These are phyloP conservation scores for Cucumis cinereus DNA, from an alignment of 306 rosid species.

Conservation along the genomic window DNA sequence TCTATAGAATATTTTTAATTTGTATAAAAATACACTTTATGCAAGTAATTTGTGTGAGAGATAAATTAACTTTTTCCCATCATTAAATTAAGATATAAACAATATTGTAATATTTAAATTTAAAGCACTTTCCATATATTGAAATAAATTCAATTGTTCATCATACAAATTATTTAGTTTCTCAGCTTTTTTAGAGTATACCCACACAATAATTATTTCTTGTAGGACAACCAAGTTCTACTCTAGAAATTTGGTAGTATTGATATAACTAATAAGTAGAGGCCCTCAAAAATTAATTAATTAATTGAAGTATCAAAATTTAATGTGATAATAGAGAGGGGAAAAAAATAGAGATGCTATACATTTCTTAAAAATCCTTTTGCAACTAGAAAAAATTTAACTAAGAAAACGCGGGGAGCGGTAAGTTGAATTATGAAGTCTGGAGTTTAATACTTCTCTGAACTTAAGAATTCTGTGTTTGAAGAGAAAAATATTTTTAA, in stretches of 20 bases:
- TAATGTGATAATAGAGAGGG: background rate
- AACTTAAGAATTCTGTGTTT: no score
- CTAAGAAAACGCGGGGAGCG: no score
- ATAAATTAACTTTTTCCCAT: background rate
- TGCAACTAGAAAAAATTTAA: background rate
- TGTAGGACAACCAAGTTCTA: background rate
- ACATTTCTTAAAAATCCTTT: no score
- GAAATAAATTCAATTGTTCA: background rate
- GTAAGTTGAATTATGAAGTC: no score
- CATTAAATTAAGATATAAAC: background rate
- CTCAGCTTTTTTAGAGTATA: background rate
- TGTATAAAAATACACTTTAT: no score
- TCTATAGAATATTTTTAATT: no score
- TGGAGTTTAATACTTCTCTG: no score
- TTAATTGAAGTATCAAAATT: background rate
- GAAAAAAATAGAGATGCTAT: background rate
- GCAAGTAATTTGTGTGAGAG: no score
- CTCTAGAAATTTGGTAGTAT: background rate
- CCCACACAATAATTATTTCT: background rate
- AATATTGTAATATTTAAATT: background rate
- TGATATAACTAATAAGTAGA: background rate
- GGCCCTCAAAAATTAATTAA: background rate
- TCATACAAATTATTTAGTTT: background rate
- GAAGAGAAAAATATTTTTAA: no score
- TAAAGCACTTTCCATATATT: background rate